Evolutionary conservation across 2,329 filamentous ascomycete genomes (phyloP), one percentile per base, ranked within the genome.

Genomic region (Hyphodiscus sp.): DNA sequence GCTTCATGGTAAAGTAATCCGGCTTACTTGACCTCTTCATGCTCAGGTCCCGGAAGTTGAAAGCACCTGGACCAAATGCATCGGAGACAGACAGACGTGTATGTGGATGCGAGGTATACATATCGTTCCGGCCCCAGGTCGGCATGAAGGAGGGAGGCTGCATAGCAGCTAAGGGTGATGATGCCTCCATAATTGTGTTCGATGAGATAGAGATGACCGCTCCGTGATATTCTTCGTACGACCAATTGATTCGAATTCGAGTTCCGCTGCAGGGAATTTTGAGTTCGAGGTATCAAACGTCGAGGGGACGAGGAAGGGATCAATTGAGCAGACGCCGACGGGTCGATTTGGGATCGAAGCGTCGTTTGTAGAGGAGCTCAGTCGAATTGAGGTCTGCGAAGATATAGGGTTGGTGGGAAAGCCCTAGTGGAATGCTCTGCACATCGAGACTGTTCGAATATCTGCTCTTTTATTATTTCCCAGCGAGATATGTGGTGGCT

Each of bases 111-210:
- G 76, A 70, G 48, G 74, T 75, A 66, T 81, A 82, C 61, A 82
- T 68, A 61, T 82, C 79, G 58, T 68, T 71, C 55, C 68, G 75
- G 45, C 60, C 74, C 85, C 81, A 91, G 82, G 66, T 78, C 70
- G 63, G 83, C 78, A 63, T 74, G 74, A 73, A 82, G 75, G 72
- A 79, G 74, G 73, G 81, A 78, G 86, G 89, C 75, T 91, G 90
- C 85, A 97, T 88, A 53, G 92, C 91, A 71, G 92, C 92, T 68
- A 97, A 75, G 46, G 94, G 94, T 65, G 94, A 97, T 45, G 92
- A 96, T 61, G 88, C 86, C 74, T 96, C 91, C 90, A 97, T 96
- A 67, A 48, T 74, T 63, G 61, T 58, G 49, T 41, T 48, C 45
- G 45, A 41, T 26, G 44, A 43, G 45, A 23, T 18, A 19, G 52